Conservation (phyloP, 2,329 filamentous ascomycete species). For the Colletotrichum chlorophyti region DNA sequence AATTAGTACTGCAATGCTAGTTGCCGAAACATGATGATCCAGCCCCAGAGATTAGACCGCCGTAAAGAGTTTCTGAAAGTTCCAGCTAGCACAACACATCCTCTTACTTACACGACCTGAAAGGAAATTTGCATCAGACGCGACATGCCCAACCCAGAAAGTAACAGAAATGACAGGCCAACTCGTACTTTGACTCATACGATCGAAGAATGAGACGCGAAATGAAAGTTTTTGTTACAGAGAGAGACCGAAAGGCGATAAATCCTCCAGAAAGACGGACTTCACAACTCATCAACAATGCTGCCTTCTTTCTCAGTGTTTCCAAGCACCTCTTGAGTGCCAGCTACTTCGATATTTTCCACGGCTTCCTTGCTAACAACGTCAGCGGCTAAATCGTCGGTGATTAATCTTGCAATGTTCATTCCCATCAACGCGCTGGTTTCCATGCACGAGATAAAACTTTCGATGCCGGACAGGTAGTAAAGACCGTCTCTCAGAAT, state of each 20-base stretch:
- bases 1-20: too few relatives aligned
- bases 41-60: too few relatives aligned
- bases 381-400: constrained; percentile 58
- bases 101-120: too few relatives aligned
- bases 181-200: too few relatives aligned
- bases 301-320: constrained; percentile 13
- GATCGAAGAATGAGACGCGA: background rate
- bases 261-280: background rate
- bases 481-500: constrained; percentile 72
- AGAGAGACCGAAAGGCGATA: background rate
- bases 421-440: constrained; percentile 90
- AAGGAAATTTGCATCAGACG: too few relatives aligned
- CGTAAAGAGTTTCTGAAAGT: too few relatives aligned
- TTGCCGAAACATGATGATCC: too few relatives aligned
- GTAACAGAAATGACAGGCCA: too few relatives aligned
- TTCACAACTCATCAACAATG: constrained; percentile 30
- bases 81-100: too few relatives aligned
- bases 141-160: too few relatives aligned
- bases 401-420: constrained; percentile 78
- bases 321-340: constrained; percentile 25
- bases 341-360: constrained; percentile 2
- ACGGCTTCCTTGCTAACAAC: constrained; percentile 5
- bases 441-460: constrained; percentile 98
- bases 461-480: constrained; percentile 81
- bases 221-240: background rate